Base-by-base conservation (phyloP, 2,329 filamentous ascomycete genomes). In the Polytolypa hystricis region DNA sequence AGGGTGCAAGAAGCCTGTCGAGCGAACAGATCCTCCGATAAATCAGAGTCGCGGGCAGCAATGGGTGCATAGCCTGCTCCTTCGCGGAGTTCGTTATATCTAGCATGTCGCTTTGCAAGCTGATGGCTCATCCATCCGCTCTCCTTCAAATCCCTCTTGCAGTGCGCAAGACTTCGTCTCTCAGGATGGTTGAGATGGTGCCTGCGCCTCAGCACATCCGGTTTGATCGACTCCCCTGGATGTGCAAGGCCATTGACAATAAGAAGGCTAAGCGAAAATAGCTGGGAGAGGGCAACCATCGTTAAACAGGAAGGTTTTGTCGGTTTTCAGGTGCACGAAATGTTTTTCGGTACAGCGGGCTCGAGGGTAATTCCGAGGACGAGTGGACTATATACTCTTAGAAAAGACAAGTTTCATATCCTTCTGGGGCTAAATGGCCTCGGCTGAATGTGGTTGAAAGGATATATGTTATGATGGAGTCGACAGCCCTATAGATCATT, bases 1-100 rank as follows among this genome's bases (percentile, higher is more conserved):
- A 71, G 52, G n/a, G 68, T 47, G 42, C 67, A 70, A 11, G 61
- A 15, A 50, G 54, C 9, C 50, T 44, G 42, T 28, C 44, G 42
- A 8, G 37, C 27, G 32, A 47, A 47, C n/a, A n/a, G n/a, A n/a
- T n/a, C n/a, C n/a, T n/a, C n/a, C n/a, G n/a, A n/a, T n/a, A 34
- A 23, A 4, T 20, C 10, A 9, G 21, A n/a, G 10, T 26, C 32
- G 10, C 32, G 32, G 17, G 21, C 21, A 25, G 32, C 17, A 7
- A 34, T 10, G 27, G 32, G 21, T 14, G 5, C 27, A 34, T 34
- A 18, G 11, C 32, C 32, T 26, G 21, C 32, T n/a, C 10, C 15
- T 7, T 25, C 14, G 11, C 32, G 32, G 11, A 34, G 32, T 16
- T 27, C 32, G 5, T 34, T 34, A 10, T 26, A 7, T 23, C 17